Evolutionary conservation across 1,284 basidiomycete genomes (phyloP).

Genomic region (Melampsora larici-populina): DNA sequence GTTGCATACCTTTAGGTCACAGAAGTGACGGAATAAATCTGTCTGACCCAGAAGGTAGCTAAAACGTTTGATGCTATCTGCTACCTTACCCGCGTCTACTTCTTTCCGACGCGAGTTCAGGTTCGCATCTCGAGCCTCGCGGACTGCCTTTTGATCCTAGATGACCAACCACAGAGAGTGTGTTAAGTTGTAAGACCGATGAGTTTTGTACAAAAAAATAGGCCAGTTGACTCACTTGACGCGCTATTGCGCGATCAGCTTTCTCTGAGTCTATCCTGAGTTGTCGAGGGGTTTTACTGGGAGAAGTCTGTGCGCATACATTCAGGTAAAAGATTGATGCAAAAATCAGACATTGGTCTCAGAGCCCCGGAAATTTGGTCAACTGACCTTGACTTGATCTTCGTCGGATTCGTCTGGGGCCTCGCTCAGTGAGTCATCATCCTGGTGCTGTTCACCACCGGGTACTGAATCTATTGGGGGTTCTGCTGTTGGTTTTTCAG

Average conservation of each 20-base stretch:
- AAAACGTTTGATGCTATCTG: slow-evolving; percentile 87
- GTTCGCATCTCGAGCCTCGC: slow-evolving; percentile 37
- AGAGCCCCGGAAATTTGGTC: neutral
- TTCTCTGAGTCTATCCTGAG: slow-evolving; percentile 31
- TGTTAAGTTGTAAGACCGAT: neutral
- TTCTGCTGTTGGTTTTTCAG: too few relatives aligned
- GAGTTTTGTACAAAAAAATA: neutral
- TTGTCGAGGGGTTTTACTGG: slow-evolving; percentile 23
- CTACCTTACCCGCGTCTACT: slow-evolving; percentile 39
- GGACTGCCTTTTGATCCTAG: slow-evolving; percentile 32
- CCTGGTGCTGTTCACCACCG: neutral
- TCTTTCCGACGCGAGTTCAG: slow-evolving; percentile 35
- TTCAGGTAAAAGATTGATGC: neutral
- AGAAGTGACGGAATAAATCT: slow-evolving; percentile 91
- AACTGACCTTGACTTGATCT: neutral
- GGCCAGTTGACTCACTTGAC: slow-evolving; percentile 21
- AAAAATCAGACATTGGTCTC: neutral
- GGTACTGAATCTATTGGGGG: too few relatives aligned
- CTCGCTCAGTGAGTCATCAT: slow-evolving; percentile 1
- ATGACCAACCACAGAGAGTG: neutral
- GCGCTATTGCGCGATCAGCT: slow-evolving; percentile 36
- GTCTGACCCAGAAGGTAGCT: slow-evolving; percentile 92
- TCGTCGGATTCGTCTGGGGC: neutral
- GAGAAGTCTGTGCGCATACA: neutral
- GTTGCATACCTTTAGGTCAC: slow-evolving; percentile 53